Conservation (phyloP, 441 rosid genomes). For the Brassica balearica region DNA sequence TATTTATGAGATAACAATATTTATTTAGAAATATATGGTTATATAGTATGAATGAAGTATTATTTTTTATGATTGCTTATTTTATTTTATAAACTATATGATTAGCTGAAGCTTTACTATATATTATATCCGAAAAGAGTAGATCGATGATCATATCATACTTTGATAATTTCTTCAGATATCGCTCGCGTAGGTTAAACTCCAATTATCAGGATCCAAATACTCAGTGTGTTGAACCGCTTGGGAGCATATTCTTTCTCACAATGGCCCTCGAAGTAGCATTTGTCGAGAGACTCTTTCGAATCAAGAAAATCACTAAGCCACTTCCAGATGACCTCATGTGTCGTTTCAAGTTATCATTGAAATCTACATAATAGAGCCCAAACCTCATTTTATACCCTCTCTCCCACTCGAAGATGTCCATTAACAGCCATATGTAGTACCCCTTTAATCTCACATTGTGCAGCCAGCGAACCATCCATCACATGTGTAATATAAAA, state of each 20-base stretch:
- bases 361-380: slow-evolving; percentile 23
- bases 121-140: slow-evolving; percentile 3
- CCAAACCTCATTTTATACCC: slow-evolving; percentile 41
- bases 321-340: slow-evolving; percentile 47
- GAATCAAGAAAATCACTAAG: slow-evolving; percentile 36
- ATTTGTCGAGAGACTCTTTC: slow-evolving; percentile 30
- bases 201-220: not conserved
- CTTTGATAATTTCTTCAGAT: slow-evolving; percentile 4
- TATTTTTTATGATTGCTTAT: too few relatives aligned
- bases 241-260: slow-evolving; percentile 35
- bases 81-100: slow-evolving; percentile 12
- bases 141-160: slow-evolving; percentile 26
- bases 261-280: slow-evolving; percentile 37
- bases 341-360: slow-evolving; percentile 23
- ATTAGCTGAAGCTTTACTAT: slow-evolving; percentile 18
- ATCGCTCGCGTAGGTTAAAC: slow-evolving; percentile 22
- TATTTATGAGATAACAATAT: too few relatives aligned
- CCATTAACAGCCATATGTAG: slow-evolving; percentile 48
- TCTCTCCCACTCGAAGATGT: slow-evolving; percentile 45
- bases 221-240: slow-evolving; percentile 24
- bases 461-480: slow-evolving; percentile 27
- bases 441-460: slow-evolving; percentile 43
- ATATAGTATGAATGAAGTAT: too few relatives aligned
- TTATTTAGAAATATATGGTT: too few relatives aligned
- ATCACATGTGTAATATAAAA: slow-evolving; percentile 7